Percentiles rank a stretch among this genome's conserved stretches.
Evolutionary conservation across 139 green algal genomes (phyloP).

Genomic region (Asterochloris sp.): DNA sequence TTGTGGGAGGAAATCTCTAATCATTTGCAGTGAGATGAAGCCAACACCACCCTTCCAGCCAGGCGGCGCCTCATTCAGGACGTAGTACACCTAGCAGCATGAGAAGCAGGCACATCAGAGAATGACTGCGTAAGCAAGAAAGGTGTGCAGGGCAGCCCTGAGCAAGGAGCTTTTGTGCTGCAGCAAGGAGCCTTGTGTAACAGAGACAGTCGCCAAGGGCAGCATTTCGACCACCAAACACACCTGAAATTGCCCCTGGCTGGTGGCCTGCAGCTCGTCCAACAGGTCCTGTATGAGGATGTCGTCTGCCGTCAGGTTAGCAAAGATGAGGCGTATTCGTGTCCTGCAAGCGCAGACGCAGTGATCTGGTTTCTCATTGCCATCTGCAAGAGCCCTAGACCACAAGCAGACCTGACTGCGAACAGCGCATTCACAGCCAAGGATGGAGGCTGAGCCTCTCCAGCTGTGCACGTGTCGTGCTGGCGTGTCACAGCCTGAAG

Average conservation of each 20-base stretch:
- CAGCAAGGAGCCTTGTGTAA: too few relatives aligned
- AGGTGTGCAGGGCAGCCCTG: too few relatives aligned
- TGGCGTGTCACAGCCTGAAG: background rate
- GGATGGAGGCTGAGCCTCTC: background rate
- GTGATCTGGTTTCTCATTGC: too few relatives aligned
- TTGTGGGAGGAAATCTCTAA: slow-evolving; percentile 37
- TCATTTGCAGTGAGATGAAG: slow-evolving; percentile 41
- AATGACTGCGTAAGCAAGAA: too few relatives aligned
- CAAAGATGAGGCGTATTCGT: slow-evolving; percentile 78
- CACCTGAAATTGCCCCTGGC: too few relatives aligned
- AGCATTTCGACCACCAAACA: too few relatives aligned
- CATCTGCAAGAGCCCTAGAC: too few relatives aligned
- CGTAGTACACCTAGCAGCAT: slow-evolving; percentile 49
- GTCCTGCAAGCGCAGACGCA: background rate
- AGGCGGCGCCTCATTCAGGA: slow-evolving; percentile 51
- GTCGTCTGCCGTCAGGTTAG: slow-evolving; percentile 84
- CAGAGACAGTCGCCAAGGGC: too few relatives aligned
- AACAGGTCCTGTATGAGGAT: slow-evolving; percentile 81
- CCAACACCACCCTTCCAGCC: slow-evolving; percentile 36
- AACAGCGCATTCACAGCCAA: background rate
- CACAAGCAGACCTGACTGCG: slow-evolving; percentile 13
- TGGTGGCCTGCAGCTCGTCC: slow-evolving; percentile 25
- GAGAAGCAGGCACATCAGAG: too few relatives aligned
- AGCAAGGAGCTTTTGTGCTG: too few relatives aligned
- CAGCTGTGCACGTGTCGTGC: background rate